Evolutionary conservation across 768 basidiomycete genomes (phyloP), one percentile per base, ranked within the genome.

Genomic region (Lyophyllum shimeji): DNA sequence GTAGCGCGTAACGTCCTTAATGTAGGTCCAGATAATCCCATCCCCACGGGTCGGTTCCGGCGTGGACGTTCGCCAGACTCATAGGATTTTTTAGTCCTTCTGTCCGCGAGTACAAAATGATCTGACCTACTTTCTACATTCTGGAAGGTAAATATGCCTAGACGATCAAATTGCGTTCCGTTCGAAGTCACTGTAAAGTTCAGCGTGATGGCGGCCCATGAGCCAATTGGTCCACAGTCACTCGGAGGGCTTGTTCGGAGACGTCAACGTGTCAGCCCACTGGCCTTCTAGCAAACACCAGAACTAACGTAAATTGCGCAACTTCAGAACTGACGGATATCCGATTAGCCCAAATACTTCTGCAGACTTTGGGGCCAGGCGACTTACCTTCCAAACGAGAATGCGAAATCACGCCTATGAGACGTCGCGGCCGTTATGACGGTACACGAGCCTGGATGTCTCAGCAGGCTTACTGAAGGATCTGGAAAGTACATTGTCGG

Each of bases 11-110:
- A 86, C 87, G 60, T 91, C 90, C 65, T 91, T 91, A 62, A 83
- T 67, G 53, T 81, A 85, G 1, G 89, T 89, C 89, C 89, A 91
- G 47, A 89, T 84, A 57, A 92, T 90, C 11, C 89, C 89, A 43
- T 82, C 75, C 1, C 80, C 76, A 17, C 59, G 61, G 0, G 83
- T 86, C 0, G 90, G 90, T 66, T 91, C 89, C 0, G 89, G 85
- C 12, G 90, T 92, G 0, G 87, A 89, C 18, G 86, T 90, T 29
- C 89, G 76, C 89, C 89, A 90, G 48, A 90, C 87, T 89, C 25
- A 13, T 17, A 3, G 3, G 15, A 17, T 8, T 33, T 33, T 33
- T 3, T 29, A 29, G 29, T n/a, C 12, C 37, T 1, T 15, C n/a
- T 17, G 27, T 3, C 45, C 49, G n/a, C 39, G 54, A 24, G 37